A percentile compares a stretch with the other conserved stretches of the same genome.
Evolutionary conservation across 2,329 filamentous ascomycete species (phyloP).

Genomic region (Paraconiothyrium sp.): DNA sequence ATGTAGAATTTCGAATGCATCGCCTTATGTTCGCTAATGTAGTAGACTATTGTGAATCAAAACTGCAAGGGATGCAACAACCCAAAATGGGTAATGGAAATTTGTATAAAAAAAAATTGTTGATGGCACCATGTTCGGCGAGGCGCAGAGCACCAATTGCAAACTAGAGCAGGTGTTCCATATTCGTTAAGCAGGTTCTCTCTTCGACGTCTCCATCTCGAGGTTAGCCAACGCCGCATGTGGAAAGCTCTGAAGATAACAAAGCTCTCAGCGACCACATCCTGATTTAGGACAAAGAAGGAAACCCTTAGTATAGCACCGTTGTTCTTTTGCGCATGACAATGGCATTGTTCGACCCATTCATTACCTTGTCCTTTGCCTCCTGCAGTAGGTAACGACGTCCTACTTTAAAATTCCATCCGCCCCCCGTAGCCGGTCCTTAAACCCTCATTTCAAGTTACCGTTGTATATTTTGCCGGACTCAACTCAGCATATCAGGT

Average conservation of each 20-base stretch:
- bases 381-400: background rate
- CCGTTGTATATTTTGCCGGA: background rate
- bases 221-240: background rate
- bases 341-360: background rate
- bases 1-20: too few species aligned
- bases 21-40: too few species aligned
- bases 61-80: background rate
- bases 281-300: background rate
- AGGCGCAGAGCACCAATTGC: constrained; percentile 9
- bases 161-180: constrained; percentile 14
- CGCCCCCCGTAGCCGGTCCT: background rate
- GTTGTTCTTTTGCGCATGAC: background rate
- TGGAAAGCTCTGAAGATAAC: background rate
- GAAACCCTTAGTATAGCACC: background rate
- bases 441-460: background rate
- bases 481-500: background rate
- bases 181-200: background rate
- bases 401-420: background rate
- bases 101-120: constrained; percentile 25
- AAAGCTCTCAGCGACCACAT: background rate
- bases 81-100: constrained; percentile 9
- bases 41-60: too few species aligned
- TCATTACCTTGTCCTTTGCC: background rate
- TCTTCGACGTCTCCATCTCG: background rate
- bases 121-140: constrained; percentile 25